Conservation (phyloP, 2,329 filamentous ascomycete species). For the Pseudogymnoascus sp. region DNA sequence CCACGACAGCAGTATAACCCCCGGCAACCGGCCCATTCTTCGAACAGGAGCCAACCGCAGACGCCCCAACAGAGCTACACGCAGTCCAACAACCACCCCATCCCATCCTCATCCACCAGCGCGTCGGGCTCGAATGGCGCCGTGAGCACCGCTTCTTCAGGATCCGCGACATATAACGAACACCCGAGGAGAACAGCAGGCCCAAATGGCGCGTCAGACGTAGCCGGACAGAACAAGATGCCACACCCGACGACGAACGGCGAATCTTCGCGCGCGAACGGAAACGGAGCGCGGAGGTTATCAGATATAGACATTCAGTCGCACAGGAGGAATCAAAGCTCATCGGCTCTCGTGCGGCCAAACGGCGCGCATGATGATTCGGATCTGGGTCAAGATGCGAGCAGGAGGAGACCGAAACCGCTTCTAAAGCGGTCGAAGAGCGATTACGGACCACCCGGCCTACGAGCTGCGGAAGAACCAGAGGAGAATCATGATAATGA, state of each 20-base stretch:
- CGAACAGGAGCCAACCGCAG: slow-evolving; percentile 4
- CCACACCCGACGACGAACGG: slow-evolving; percentile 1
- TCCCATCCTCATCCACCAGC: slow-evolving; percentile 5
- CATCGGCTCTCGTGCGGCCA: not conserved
- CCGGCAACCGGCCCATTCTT: slow-evolving; percentile 23
- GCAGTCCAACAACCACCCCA: not conserved
- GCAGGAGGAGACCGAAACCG: slow-evolving; percentile 21
- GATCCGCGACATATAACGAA: not conserved
- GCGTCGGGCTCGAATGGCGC: slow-evolving; percentile 8
- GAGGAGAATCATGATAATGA: slow-evolving; percentile 27
- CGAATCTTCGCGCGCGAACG: not conserved
- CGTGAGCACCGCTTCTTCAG: not conserved
- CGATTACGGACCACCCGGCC: slow-evolving; percentile 43
- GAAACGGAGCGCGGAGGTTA: not conserved
- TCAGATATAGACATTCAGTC: not conserved
- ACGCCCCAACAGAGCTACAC: slow-evolving; percentile 5
- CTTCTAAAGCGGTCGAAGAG: slow-evolving; percentile 38
- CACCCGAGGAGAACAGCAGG: not conserved
- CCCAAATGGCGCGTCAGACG: not conserved
- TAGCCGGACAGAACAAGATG: not conserved
- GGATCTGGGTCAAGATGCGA: slow-evolving; percentile 22
- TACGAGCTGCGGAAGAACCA: slow-evolving; percentile 18
- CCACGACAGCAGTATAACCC: slow-evolving; percentile 25
- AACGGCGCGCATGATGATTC: not conserved
- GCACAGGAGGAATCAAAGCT: not conserved